phyloP scores from a whole-genome alignment of 2,329 filamentous ascomycete species.

The Phyllosticta paracitricarpa region DNA sequence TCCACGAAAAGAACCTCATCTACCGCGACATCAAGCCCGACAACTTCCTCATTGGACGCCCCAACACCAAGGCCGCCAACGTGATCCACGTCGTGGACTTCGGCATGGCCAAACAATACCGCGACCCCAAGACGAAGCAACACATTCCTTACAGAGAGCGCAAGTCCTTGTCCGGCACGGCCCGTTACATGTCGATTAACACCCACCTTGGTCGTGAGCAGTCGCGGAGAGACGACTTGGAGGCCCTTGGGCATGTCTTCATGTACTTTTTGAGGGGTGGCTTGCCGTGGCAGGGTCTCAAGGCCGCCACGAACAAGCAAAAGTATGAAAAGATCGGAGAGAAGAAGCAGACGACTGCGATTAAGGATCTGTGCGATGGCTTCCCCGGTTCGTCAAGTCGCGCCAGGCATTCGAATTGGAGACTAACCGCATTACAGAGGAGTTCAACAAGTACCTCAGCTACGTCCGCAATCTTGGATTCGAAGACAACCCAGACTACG shows the following conservation, averaged over 20 bases:
- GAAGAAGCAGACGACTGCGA: constrained; percentile 96
- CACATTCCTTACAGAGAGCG: constrained; percentile 96
- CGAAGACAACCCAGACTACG: constrained; percentile 96
- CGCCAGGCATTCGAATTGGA: too few species aligned
- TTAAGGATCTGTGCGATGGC: constrained; percentile 93
- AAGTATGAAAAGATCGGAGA: constrained; percentile 99
- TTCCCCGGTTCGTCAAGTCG: constrained; percentile 55
- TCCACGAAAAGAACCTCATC: constrained; percentile 98
- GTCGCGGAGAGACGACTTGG: constrained; percentile 88
- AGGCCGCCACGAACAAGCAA: constrained; percentile 72
- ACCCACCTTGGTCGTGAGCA: constrained; percentile 95
- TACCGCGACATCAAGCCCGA: constrained; percentile 99
- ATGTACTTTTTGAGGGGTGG: constrained; percentile 60
- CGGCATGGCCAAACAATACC: constrained; percentile 98
- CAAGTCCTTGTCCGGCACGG: constrained; percentile 92
- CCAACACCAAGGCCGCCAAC: constrained; percentile 86
- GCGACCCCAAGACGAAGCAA: constrained; percentile 97
- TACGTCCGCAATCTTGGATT: constrained; percentile 98
- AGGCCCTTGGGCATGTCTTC: constrained; percentile 66
- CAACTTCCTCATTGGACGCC: constrained; percentile 94
- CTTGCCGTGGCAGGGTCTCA: constrained; percentile 58
- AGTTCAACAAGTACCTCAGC: constrained; percentile 95
- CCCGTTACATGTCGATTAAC: constrained; percentile 99
- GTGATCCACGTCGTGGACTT: constrained; percentile 99
- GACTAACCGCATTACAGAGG: constrained; percentile 47